Evolutionary conservation across 257 asterid genomes (phyloP), one percentile per base, ranked within the genome.

Genomic region (Ilex aquifolium): DNA sequence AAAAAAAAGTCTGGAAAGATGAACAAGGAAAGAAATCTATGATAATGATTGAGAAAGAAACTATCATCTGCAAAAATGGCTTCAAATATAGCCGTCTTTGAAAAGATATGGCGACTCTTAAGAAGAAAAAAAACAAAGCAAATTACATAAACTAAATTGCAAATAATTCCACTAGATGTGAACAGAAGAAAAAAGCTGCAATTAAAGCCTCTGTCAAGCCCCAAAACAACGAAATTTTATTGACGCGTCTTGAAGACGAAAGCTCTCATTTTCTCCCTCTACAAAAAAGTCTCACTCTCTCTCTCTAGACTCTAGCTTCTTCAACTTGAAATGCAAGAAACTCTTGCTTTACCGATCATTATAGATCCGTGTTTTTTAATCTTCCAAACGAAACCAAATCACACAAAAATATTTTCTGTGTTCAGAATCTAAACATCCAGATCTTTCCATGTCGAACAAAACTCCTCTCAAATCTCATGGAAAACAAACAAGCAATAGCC

Each of bases 241-340:
- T 36, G 42, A 36, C 2, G 5, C 42, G 8, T 8, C 8, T 36
- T 36, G 42, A 36, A 36, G 42, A 36, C 42, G 42, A 36, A 36
- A 36, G 42, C 42, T 36, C 42, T 36, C 42, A 36, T 36, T 36
- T 36, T 36, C 42, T 2, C 42, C 8, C 42, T 36, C 42, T 36
- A 36, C 27, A n/a, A 44, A 12, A 16, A 16, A 62, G n/a, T 48
- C 4, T 17, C 40, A 10, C 16, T 44, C 36, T 63, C 39, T 74
- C 65, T 30, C 70, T 66, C 71, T 59, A 49, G 27, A 21, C 27
- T 21, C 27, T 40, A 63, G 42, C 57, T 21, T 60, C 57, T 70
- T 75, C 66, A 71, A 71, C 82, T 74, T 72, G 73, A 71, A 67
- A 76, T 39, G 76, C 78, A 67, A 73, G 82, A 69, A 70, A 73